A percentile compares a stretch with the other conserved stretches of the same genome.
Conservation (phyloP, 768 basidiomycete species). For the Calvatia gigantea region DNA sequence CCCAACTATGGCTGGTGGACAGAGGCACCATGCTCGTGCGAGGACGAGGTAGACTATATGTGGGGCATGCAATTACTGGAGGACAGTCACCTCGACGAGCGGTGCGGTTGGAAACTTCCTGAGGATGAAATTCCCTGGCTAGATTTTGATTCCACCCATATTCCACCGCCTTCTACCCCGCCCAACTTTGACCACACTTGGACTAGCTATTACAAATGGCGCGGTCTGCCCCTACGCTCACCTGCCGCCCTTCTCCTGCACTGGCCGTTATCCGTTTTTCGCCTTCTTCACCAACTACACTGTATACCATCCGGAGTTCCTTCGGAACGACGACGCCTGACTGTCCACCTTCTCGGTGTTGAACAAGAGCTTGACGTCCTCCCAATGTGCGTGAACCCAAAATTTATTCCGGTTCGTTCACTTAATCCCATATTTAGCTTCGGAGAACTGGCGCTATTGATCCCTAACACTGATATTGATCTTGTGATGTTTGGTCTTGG, state of each 20-base stretch:
- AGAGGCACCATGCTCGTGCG: constrained; percentile 15
- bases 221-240: constrained; percentile 37
- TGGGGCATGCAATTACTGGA: constrained; percentile 31
- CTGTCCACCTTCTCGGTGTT: constrained; percentile 34
- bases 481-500: constrained; percentile 36
- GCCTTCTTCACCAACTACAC: constrained; percentile 31
- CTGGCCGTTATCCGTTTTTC: constrained; percentile 38
- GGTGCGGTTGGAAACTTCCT: constrained; percentile 34
- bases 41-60: constrained; percentile 16
- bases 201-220: constrained; percentile 44
- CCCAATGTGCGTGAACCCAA: not conserved
- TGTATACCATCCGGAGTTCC: constrained; percentile 22
- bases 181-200: constrained; percentile 29
- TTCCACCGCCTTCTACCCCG: constrained; percentile 20
- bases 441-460: constrained; percentile 40
- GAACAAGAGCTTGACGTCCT: constrained; percentile 31
- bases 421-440: constrained; percentile 23
- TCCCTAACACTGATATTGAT: constrained; percentile 42
- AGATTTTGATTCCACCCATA: constrained; percentile 22
- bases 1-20: constrained; percentile 40
- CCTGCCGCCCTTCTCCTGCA: constrained; percentile 42
- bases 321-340: constrained; percentile 24
- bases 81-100: constrained; percentile 25
- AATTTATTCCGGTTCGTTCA: not conserved
- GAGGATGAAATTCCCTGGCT: constrained; percentile 28